Base-by-base conservation (phyloP, 345 rosid genomes). In the Populus tremula region DNA sequence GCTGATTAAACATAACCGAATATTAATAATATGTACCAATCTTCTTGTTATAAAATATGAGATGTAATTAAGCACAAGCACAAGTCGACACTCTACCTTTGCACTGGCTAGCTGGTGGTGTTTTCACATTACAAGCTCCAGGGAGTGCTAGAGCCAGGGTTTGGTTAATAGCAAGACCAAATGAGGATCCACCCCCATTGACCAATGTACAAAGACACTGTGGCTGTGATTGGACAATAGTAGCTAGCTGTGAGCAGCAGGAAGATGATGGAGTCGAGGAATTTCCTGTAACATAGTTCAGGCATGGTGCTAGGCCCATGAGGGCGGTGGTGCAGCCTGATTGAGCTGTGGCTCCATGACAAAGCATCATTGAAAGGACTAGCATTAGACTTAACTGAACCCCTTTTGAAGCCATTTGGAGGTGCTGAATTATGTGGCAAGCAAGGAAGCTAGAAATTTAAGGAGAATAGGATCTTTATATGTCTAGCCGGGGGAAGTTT, bases 191-290 rank as follows among this genome's bases (percentile, higher is more conserved):
- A 3, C 80, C 78, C 2, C 83, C 79, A 38, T 84, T 88, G 38
- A 88, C 81, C 50, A 79, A 74, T 33, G 82, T 7, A 72, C 91
- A 87, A 23, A 88, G 91, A 75, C 91, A 87, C 56, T 50, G 80
- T 0, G 89, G 93, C 77, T 85, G 88, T 4, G 85, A 77, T 74
- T 83, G 83, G 72, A 87, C 90, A 6, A 88, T 84, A 20, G 43
- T 73, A 20, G 77, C 73, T 16, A 90, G 90, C 71, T 83, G 85
- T 3, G 91, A 84, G 83, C 93, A 90, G 86, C 91, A 88, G 33
- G 87, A 80, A 14, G 90, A 83, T 6, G 90, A 53, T 10, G 93
- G 93, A 45, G 84, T 35, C n/a, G 90, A 77, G 62, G 90, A 80
- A 59, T 83, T 88, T 56, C 90, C 90, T 0, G 77, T 76, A 16